Base-by-base conservation (phyloP, 208 protist species). In the Wallacemonas sp. region DNA sequence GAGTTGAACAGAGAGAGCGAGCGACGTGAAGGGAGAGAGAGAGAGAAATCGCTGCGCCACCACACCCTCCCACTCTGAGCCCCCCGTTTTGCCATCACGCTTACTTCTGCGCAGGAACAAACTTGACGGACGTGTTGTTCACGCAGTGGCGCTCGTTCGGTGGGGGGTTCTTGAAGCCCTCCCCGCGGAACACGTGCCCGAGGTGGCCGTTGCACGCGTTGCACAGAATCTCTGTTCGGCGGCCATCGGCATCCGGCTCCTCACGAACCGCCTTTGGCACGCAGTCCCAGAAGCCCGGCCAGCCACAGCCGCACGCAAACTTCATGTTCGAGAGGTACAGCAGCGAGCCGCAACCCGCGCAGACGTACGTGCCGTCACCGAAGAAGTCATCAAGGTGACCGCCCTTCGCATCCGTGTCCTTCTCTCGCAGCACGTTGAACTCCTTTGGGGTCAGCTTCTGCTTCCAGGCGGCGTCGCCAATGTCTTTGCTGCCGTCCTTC, bases 131-230 rank as follows among this genome's bases (percentile, higher is more conserved):
- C 1, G 86, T 91, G 67, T 64, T 83, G 76, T 96, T 96, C 29
- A 96, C 92, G 72, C 92, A 96, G 72, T 96, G 92, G 21, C 95
- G 82, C 75, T 96, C 82, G 62, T 98, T 96, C n/a, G 90, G 86
- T 32, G 85, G 82, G 1, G 95, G 91, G 55, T 93, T 92, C 17
- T 32, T 69, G 65, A 96, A 95, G 21, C 87, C 78, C 72, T 98
- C 95, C 5, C 80, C 81, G 26, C 90, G 81, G 65, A 98, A 98
- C 4, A 97, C 76, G 68, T 98, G 95, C 0, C 95, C 95, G 21
- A 98, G 81, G 73, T 98, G 95, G 17, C 92, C 76, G 57, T 92
- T 93, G 75, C 95, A 98, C 27, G 84, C 79, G 54, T 90, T 91
- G 70, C 95, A 98, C 56, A 97, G 49, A 78, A 98, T 97, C 57